Base-by-base conservation (phyloP, 257 asterid species). In the Salvia hispanica region DNA sequence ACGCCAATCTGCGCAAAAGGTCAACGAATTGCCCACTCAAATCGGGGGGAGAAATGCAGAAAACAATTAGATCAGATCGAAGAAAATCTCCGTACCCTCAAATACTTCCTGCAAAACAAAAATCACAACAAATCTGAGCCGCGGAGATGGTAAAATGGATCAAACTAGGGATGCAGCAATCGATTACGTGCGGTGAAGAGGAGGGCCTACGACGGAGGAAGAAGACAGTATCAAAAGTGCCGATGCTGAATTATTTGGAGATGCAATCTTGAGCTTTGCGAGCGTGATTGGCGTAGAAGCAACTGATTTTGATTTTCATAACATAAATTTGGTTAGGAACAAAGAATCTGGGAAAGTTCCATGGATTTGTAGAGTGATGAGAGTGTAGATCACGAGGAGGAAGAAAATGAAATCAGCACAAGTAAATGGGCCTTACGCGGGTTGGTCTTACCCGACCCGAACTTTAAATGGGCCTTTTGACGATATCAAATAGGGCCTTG, bases 41-140 rank as follows among this genome's bases (percentile, higher is more conserved):
- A 57, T 13, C n/a, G 9, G 48, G 43, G 43, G 10, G 39, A 53
- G 43, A 36, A 18, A 57, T 42, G 5, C 3, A 6, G 37, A 75
- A 34, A 34, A 54, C 66, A 28, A 18, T 31, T 39, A 58, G 81
- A 82, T 82, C 82, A 71, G 83, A 79, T 82, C 79, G 63, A 58
- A 61, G 69, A 48, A 34, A 69, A 60, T 52, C 55, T 53, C 76
- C 73, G 72, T 4, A 62, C 69, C 81, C 81, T 71, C 75, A 57
- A 28, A 58, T 77, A 66, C 67, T 70, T 66, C 77, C 78, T 71
- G 76, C 48, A 51, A 36, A 77, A 63, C 61, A 14, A 46, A 71
- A 62, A 37, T 51, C 46, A 54, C 67, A 52, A 37, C 43, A 48
- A 71, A 51, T 46, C 36, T 39, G 0, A 59, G 15, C 40, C 25